Conservation (phyloP, 805 yeast species). For the Wickerhamomyces alni region DNA sequence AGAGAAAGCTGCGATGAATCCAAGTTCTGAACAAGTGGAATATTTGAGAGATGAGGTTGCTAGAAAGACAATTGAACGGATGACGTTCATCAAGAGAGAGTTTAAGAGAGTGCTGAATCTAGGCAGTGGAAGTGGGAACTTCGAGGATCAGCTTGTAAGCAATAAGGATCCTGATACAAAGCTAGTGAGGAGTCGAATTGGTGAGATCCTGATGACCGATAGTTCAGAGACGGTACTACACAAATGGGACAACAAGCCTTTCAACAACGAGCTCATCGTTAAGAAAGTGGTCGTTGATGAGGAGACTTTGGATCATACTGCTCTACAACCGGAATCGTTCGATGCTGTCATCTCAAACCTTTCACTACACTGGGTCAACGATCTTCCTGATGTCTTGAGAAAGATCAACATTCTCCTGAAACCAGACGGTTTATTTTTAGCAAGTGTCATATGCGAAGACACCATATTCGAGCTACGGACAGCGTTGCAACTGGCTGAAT, state of each 20-base stretch:
- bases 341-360: constrained; percentile 73
- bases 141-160: constrained; percentile 29
- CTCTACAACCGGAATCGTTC: constrained; percentile 36
- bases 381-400: constrained; percentile 59
- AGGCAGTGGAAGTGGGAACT: constrained; percentile 69
- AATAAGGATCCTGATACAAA: constrained; percentile 43
- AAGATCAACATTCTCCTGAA: constrained; percentile 53
- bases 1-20: constrained; percentile 39
- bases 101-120: constrained; percentile 60
- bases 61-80: constrained; percentile 61
- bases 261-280: constrained; percentile 38
- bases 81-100: constrained; percentile 64
- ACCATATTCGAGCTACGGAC: constrained; percentile 80
- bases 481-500: constrained; percentile 73
- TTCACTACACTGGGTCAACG: constrained; percentile 81
- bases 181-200: constrained; percentile 45
- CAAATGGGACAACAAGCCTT: constrained; percentile 39
- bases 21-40: constrained; percentile 52
- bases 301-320: constrained; percentile 45
- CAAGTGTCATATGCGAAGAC: constrained; percentile 78
- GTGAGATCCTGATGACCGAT: constrained; percentile 61
- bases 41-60: constrained; percentile 75
- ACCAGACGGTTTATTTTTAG: constrained; percentile 81
- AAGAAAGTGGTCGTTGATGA: constrained; percentile 60
- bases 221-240: constrained; percentile 46